Base-by-base conservation (phyloP, 1,284 basidiomycete species). In the Ganoderma resinaceum region DNA sequence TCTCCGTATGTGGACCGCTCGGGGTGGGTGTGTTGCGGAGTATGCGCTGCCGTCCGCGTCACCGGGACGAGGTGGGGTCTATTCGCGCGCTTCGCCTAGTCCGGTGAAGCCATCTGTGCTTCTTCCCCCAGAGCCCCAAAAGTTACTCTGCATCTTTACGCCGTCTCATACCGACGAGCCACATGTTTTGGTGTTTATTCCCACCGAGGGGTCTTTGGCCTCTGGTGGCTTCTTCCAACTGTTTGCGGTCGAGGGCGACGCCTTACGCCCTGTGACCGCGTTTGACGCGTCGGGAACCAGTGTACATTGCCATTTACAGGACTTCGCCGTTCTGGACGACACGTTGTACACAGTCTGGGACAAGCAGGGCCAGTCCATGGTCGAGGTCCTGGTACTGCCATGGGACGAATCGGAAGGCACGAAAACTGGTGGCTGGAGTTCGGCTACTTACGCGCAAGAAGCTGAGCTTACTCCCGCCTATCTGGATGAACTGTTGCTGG, bases 381-480 rank as follows among this genome's bases (percentile, higher is more conserved):
- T 92, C 46, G 90, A 93, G 75, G 85, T 80, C 72, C 85, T 85
- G 75, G 82, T 58, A 77, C 92, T 52, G 77, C 83, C 70, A 68
- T 86, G 62, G 77, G 80, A 66, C 77, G 79, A 63, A 73, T 66
- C 66, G 23, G 71, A 70, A 80, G 69, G 76, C 75, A 67, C 76
- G 74, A 58, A 43, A 9, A 59, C 79, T 76, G 62, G 73, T 78
- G 68, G 70, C 31, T 94, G 93, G 93, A 79, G 80, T 63, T 80
- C 81, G 23, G 87, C 86, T 23, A 81, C 80, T 62, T 91, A 88
- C 73, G 86, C 89, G 20, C 82, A 85, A 65, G 90, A 95, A 78
- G 83, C 86, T n/a, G 90, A 91, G 66, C 84, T 95, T 70, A 95
- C 95, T 2, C 92, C 95, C n/a, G 87, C 90, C 11, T 92, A 93